Evolutionary conservation across 2,329 filamentous ascomycete species (phyloP), one percentile per base, ranked within the genome.

Genomic region (Microsporum ferrugineum): DNA sequence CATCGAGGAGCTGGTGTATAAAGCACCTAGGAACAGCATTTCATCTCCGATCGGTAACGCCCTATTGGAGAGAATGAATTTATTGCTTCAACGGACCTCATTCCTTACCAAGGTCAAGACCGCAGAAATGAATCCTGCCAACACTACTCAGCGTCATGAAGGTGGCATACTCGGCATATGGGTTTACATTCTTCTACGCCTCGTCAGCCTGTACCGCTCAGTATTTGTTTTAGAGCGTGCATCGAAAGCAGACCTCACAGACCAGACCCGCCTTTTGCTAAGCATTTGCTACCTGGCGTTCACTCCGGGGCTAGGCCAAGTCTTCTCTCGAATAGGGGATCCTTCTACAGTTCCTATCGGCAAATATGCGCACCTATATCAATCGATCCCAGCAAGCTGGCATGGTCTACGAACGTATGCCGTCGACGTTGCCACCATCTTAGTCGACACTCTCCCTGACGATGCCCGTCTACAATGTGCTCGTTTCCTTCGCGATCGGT

Each of bases 401-500:
- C 71, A 71, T 4, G 65, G 71, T 39, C 65, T 75, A 12, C 73
- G 75, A 61, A 72, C 73, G 5, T 73, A 77, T 45, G 72, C 76
- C 10, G 67, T 78, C 12, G 77, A 79, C 62, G 74, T 78, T 12
- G 76, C 76, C 8, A 72, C 76, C 7, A 72, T 73, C 8, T 68
- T 79, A 2, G 70, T 76, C 34, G 77, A 79, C 61, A 70, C 71
- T 14, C 72, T 78, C 59, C 71, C 75, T 14, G 75, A 78, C 43
- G 76, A 79, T 57, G 69, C 71, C 29, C 74, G 75, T 10, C 67
- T 73, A 14, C 72, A 77, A 58, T 77, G 76, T 60, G 70, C 70
- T 10, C 72, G 74, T 23, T 73, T 76, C 43, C 67, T 78, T 36
- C 75, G 71, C 59, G 77, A 78, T 45, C 73, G 71, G 62, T 76